These are phyloP conservation scores for Cyclostephanos invisitatus DNA, from an alignment of 108 stramenopile genomes.

Conservation along the genomic window DNA sequence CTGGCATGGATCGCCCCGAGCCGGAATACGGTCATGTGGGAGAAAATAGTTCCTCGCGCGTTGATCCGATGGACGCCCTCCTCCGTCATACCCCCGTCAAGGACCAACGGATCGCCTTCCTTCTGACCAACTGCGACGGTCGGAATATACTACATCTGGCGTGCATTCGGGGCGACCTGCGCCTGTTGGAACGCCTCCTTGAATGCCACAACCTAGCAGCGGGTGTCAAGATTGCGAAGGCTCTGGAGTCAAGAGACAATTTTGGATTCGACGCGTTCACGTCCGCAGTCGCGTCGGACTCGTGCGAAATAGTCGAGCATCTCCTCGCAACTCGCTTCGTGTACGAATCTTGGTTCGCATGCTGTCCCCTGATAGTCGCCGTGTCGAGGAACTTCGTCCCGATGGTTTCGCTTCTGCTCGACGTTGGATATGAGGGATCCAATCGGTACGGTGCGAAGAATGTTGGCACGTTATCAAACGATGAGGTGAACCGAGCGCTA, in stretches of 20 bases:
- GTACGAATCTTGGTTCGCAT: conserved; percentile 29
- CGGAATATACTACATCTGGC: conserved; percentile 68
- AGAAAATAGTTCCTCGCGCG: not conserved
- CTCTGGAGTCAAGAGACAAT: conserved; percentile 53
- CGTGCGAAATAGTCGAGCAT: conserved; percentile 58
- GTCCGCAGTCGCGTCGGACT: conserved; percentile 60
- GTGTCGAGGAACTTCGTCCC: conserved; percentile 50
- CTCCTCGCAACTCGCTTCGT: conserved; percentile 57
- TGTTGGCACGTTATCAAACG: not conserved
- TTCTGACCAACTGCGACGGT: conserved; percentile 49
- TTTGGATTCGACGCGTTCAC: conserved; percentile 56
- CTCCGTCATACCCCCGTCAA: conserved; percentile 27
- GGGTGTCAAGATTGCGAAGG: conserved; percentile 43
- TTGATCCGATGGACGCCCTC: conserved; percentile 22
- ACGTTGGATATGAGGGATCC: conserved; percentile 34
- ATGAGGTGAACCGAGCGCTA: conserved; percentile 34
- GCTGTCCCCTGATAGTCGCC: conserved; percentile 66
- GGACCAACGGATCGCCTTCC: conserved; percentile 38
- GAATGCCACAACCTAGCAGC: conserved; percentile 30
- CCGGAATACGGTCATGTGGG: not conserved
- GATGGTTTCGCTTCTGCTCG: conserved; percentile 65
- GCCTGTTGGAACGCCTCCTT: conserved; percentile 59
- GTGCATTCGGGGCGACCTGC: conserved; percentile 50
- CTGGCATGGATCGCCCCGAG: not conserved
- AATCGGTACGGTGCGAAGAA: not conserved